Evolutionary conservation across 768 basidiomycete genomes (phyloP).

Genomic region (Termitomyces sp.): DNA sequence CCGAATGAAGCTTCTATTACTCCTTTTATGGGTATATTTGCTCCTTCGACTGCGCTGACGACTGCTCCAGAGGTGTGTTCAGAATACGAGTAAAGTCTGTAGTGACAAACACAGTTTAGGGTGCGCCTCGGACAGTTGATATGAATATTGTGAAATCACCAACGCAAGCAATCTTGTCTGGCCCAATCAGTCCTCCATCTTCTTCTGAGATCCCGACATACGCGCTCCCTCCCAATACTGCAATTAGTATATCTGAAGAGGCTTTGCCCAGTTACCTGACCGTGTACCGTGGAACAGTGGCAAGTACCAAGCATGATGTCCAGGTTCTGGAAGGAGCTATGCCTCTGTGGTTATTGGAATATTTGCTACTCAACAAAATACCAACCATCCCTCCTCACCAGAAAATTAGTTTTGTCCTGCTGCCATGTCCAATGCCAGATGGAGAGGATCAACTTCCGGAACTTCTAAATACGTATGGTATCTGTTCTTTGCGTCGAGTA

Average conservation of each 20-base stretch:
- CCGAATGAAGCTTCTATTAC: constrained; percentile 26
- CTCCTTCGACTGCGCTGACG: constrained; percentile 21
- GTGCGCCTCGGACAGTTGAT: constrained; percentile 16
- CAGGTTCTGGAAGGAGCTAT: constrained; percentile 63
- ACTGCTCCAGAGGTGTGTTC: constrained; percentile 18
- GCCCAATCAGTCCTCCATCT: constrained; percentile 59
- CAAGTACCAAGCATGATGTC: constrained; percentile 39
- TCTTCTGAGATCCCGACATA: constrained; percentile 70
- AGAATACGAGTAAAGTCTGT: background rate
- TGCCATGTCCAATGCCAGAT: constrained; percentile 67
- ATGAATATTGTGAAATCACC: constrained; percentile 39
- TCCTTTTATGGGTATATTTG: constrained; percentile 18
- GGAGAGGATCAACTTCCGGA: constrained; percentile 66
- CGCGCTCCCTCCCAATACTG: constrained; percentile 51
- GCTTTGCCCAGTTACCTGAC: constrained; percentile 67
- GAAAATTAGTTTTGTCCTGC: constrained; percentile 87
- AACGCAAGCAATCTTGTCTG: constrained; percentile 48
- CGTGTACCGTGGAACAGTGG: constrained; percentile 70
- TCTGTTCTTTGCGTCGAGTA: background rate
- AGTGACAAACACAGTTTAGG: background rate
- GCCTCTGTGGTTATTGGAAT: constrained; percentile 89
- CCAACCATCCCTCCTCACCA: constrained; percentile 42
- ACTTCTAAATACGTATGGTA: constrained; percentile 74
- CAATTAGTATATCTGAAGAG: constrained; percentile 81
- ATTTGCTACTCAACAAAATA: constrained; percentile 65